These are phyloP conservation scores for Nakazawaea laoshanensis DNA, from an alignment of 805 yeast genomes.

Conservation along the genomic window DNA sequence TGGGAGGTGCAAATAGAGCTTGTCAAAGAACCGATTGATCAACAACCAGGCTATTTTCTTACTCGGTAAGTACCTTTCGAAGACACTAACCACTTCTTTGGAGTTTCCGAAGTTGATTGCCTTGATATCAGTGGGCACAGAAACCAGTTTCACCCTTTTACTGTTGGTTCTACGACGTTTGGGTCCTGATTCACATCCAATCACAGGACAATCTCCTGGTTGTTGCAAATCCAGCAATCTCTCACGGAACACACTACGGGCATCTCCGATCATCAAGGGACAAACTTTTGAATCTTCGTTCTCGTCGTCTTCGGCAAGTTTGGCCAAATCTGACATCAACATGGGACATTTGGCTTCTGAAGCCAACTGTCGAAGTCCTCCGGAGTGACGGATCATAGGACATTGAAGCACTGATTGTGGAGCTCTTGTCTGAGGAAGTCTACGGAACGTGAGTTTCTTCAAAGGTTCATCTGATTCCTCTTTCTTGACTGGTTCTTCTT, in stretches of 20 bases:
- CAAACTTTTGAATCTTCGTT: slow-evolving; percentile 29
- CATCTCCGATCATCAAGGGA: slow-evolving; percentile 38
- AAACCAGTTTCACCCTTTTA: slow-evolving; percentile 11
- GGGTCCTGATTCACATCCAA: slow-evolving; percentile 13
- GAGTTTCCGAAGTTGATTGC: slow-evolving; percentile 30
- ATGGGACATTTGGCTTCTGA: slow-evolving; percentile 9
- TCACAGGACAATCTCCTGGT: slow-evolving; percentile 13
- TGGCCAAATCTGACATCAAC: slow-evolving; percentile 7
- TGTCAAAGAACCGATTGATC: slow-evolving; percentile 49
- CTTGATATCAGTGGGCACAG: slow-evolving; percentile 24
- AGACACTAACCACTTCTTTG: slow-evolving; percentile 27
- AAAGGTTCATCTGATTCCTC: background rate
- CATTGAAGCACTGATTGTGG: slow-evolving; percentile 7
- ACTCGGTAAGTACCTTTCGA: slow-evolving; percentile 42
- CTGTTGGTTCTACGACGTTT: slow-evolving; percentile 8
- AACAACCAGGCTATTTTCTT: slow-evolving; percentile 47
- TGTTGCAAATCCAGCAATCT: slow-evolving; percentile 7
- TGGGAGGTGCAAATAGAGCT: slow-evolving; percentile 58
- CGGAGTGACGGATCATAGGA: slow-evolving; percentile 9
- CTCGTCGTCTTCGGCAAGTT: slow-evolving; percentile 10
- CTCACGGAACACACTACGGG: slow-evolving; percentile 26
- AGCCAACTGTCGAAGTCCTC: slow-evolving; percentile 8
- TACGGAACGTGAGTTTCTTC: slow-evolving; percentile 4
- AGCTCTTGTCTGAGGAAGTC: background rate
- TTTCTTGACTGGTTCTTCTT: too few species aligned